Base-by-base conservation (phyloP, 768 basidiomycete genomes). In the Tricholoma hemisulphureum region DNA sequence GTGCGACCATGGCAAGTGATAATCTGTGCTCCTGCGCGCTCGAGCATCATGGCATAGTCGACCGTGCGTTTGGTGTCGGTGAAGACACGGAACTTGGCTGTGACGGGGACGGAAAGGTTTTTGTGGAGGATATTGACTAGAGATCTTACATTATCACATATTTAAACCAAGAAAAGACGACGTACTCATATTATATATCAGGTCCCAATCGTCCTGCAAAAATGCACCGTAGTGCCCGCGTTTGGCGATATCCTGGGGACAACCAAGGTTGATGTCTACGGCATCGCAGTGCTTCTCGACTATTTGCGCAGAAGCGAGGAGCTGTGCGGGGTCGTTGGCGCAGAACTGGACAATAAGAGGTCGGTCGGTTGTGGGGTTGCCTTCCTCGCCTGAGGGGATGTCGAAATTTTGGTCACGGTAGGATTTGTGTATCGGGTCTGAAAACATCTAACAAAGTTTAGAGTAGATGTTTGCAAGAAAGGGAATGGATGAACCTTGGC, bases 31-130 rank as follows among this genome's bases (percentile, higher is more conserved):
- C 97, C 97, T 0, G 97, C 95, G 0, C 85, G 76, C 74, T 97
- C 95, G 37, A 99, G 84, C 95, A 98, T 97, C 68, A 89, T 83
- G 2, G 97, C 97, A 63, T 99, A 99, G 60, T 86, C 88, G 1
- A 98, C 87, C 0, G 96, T 98, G 73, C 89, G 89, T 65, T 91
- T 89, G 24, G 92, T 70, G 0, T 87, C 86, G 1, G 89, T 83
- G 70, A 95, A 98, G 2, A 96, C 86, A 7, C 97, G 86, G 72
- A 98, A 97, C 69, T 99, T 98, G 45, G 94, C 97, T 0, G 95
- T 97, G 2, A 98, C 94, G 2, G 97, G 97, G n/a, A 97, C 77
- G 1, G 83, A 80, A 6, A 99, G 83, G 63, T 95, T 89, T 32
- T 75, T 71, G 68, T 98, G 95, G 1, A 99, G 78, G 2, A 77